Percentiles rank a stretch among this genome's conserved stretches.
Conservation (phyloP, 306 rosid species). For the Dalbergia cochinchinensis region DNA sequence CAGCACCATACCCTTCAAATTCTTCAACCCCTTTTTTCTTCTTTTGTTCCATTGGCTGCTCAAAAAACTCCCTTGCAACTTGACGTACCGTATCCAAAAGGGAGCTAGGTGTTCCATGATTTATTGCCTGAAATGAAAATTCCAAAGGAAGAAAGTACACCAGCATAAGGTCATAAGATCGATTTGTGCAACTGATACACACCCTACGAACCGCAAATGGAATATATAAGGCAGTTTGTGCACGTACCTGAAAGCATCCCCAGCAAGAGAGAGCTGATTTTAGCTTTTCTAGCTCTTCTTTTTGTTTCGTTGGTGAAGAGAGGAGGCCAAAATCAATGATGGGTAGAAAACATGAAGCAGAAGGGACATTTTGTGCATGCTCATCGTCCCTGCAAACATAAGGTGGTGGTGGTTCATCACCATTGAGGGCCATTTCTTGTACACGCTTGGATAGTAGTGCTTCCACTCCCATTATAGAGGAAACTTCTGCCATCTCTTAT, state of each 20-base stretch:
- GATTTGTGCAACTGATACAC: background rate
- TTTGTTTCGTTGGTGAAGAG: slow-evolving; percentile 32
- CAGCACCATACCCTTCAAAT: slow-evolving; percentile 53
- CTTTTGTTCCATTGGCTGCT: slow-evolving; percentile 52
- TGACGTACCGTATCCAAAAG: slow-evolving; percentile 48
- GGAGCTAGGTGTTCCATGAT: slow-evolving; percentile 49
- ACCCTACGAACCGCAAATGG: background rate
- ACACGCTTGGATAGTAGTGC: slow-evolving; percentile 50
- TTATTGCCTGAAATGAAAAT: slow-evolving; percentile 47
- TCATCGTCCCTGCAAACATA: slow-evolving; percentile 50
- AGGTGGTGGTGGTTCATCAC: slow-evolving; percentile 49
- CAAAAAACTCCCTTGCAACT: slow-evolving; percentile 50
- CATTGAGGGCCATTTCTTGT: slow-evolving; percentile 52
- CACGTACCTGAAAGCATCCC: slow-evolving; percentile 59
- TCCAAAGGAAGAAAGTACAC: background rate
- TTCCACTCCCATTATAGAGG: background rate
- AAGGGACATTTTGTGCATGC: slow-evolving; percentile 8
- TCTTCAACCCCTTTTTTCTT: slow-evolving; percentile 45
- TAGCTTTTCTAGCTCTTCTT: slow-evolving; percentile 46
- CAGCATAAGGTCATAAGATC: background rate
- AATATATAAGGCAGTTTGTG: background rate
- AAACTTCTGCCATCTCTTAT: background rate
- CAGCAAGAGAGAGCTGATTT: slow-evolving; percentile 48
- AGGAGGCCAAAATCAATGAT: slow-evolving; percentile 43
- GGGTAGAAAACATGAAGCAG: slow-evolving; percentile 36